Percentiles rank a stretch among this genome's conserved stretches.
These are phyloP conservation scores for Mercurialis annua DNA, from an alignment of 345 rosid species.

Conservation along the genomic window DNA sequence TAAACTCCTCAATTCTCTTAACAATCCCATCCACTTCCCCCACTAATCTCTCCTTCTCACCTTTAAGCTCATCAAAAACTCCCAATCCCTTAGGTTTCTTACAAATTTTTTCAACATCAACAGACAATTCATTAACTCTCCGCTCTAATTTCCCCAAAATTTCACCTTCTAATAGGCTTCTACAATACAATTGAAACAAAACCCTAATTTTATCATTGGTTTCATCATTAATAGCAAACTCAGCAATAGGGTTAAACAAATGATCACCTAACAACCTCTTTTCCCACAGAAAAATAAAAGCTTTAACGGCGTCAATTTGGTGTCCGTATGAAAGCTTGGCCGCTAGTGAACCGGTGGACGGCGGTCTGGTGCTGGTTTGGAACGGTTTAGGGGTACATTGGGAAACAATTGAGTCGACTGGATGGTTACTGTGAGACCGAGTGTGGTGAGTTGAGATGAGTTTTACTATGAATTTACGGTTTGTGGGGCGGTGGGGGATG, in stretches of 20 bases:
- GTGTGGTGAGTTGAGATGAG: constrained; percentile 3
- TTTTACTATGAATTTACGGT: not conserved
- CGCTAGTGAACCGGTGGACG: not conserved
- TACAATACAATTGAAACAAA: constrained; percentile 19
- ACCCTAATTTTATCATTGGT: constrained; percentile 1
- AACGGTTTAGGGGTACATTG: constrained; percentile 10
- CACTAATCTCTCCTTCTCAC: constrained; percentile 28
- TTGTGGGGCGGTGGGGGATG: not conserved
- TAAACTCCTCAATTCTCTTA: constrained; percentile 54
- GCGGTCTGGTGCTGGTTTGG: not conserved
- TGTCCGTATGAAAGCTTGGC: not conserved
- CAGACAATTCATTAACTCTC: constrained; percentile 23
- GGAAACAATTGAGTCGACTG: constrained; percentile 8
- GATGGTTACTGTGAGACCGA: no score
- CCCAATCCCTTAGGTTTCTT: not conserved
- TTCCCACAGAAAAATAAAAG: constrained; percentile 9
- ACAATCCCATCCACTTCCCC: constrained; percentile 37
- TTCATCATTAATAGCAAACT: not conserved
- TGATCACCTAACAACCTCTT: constrained; percentile 19
- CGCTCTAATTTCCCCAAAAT: constrained; percentile 33
- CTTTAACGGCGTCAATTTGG: not conserved
- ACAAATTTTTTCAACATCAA: constrained; percentile 29
- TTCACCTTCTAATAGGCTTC: constrained; percentile 43
- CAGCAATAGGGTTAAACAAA: constrained; percentile 1
- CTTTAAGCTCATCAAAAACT: constrained; percentile 11